Percentiles rank a stretch among this genome's conserved stretches.
Evolutionary conservation across 2,329 filamentous ascomycete genomes (phyloP).

Genomic region (Trichoderma guizhouense): DNA sequence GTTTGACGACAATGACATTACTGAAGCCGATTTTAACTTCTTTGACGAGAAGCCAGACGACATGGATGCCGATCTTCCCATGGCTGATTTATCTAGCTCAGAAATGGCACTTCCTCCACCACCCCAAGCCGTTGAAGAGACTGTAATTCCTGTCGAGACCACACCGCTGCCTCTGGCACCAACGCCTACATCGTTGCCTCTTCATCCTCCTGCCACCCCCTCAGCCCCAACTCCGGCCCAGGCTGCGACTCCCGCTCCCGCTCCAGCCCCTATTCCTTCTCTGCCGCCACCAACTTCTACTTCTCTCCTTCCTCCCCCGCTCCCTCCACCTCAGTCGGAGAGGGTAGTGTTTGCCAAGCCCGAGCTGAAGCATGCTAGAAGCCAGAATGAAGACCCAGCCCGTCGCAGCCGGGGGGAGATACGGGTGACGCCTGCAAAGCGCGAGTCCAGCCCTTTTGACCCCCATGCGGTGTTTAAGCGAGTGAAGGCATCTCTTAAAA

Average conservation of each 20-base stretch:
- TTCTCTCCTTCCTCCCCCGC: background rate
- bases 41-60: conserved; percentile 63
- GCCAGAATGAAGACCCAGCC: conserved; percentile 43
- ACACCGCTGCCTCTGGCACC: conserved; percentile 13
- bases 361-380: conserved; percentile 56
- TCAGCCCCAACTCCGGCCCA: background rate
- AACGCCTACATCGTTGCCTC: background rate
- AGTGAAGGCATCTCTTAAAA: conserved; percentile 46
- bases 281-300: background rate
- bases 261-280: conserved; percentile 3
- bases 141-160: conserved; percentile 18
- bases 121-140: conserved; percentile 21
- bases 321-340: conserved; percentile 25
- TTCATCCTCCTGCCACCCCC: conserved; percentile 9
- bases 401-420: conserved; percentile 32
- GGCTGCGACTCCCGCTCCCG: background rate
- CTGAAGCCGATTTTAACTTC: conserved; percentile 79
- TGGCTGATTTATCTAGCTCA: conserved; percentile 25
- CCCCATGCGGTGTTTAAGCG: conserved; percentile 58
- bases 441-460: conserved; percentile 56
- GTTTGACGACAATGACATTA: conserved; percentile 71
- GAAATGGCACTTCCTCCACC: conserved; percentile 20
- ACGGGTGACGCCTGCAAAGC: conserved; percentile 39
- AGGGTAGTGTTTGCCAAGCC: conserved; percentile 53
- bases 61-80: conserved; percentile 36